phyloP scores from a whole-genome alignment of 192 early-diverging fungal genomes.

The Backusella parvicylindrica region DNA sequence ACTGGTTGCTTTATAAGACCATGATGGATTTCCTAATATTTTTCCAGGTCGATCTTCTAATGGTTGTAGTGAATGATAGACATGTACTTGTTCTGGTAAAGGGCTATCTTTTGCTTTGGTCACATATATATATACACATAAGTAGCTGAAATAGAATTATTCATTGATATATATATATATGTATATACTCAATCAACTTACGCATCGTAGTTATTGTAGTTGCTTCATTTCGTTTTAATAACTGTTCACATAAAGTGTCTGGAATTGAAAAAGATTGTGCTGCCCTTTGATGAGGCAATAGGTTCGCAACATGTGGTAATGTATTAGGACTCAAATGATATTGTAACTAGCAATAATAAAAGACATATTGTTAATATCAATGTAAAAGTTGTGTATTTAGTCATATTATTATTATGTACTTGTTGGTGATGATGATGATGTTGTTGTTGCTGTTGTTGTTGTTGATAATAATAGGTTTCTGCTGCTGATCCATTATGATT shows the following conservation, averaged over 20 bases:
- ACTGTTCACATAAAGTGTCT: slow-evolving; percentile 73
- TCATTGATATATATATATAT: slow-evolving; percentile 4
- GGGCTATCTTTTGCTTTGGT: not conserved
- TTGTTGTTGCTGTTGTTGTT: not conserved
- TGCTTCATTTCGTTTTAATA: slow-evolving; percentile 66
- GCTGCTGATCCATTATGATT: not conserved
- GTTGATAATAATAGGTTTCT: not conserved
- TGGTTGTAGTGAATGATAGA: slow-evolving; percentile 16
- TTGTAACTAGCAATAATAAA: slow-evolving; percentile 59
- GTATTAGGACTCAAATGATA: slow-evolving; percentile 73
- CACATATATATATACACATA: not conserved
- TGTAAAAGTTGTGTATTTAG: not conserved
- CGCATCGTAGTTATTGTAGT: not conserved
- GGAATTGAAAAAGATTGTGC: slow-evolving; percentile 80
- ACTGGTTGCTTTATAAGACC: slow-evolving; percentile 81
- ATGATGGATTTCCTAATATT: slow-evolving; percentile 39
- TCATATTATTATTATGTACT: not conserved
- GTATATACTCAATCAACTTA: not conserved
- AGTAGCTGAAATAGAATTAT: not conserved
- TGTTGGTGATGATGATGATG: not conserved
- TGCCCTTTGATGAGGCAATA: slow-evolving; percentile 69
- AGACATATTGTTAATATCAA: not conserved
- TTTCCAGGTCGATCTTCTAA: slow-evolving; percentile 1
- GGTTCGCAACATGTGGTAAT: slow-evolving; percentile 60
- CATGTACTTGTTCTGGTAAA: slow-evolving; percentile 17